phyloP scores from a whole-genome alignment of 2,329 filamentous ascomycete species.

The Talaromyces albobiverticillius region DNA sequence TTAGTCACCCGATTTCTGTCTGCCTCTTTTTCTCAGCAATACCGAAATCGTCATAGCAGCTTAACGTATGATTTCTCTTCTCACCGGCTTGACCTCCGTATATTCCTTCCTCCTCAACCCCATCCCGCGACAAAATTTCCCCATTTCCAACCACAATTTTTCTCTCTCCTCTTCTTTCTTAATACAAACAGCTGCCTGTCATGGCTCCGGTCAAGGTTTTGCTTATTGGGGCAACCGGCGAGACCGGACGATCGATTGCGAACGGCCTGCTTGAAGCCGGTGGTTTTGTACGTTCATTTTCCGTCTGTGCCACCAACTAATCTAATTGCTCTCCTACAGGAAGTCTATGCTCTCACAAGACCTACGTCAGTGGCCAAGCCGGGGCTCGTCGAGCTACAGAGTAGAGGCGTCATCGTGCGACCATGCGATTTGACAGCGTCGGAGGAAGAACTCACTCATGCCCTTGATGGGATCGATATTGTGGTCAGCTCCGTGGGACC shows the following conservation, averaged over 20 bases:
- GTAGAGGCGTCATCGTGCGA: conserved; percentile 37
- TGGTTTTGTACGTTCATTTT: conserved; percentile 18
- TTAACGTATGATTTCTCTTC: background rate
- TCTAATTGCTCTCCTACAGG: conserved; percentile 25
- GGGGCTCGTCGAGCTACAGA: conserved; percentile 30
- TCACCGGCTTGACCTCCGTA: background rate
- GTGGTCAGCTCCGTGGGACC: conserved; percentile 38
- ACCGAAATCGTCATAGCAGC: conserved; percentile 11
- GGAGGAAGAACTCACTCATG: conserved; percentile 7
- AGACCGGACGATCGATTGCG: conserved; percentile 26
- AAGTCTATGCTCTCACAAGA: conserved; percentile 43
- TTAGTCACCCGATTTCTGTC: background rate
- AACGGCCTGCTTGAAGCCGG: conserved; percentile 22
- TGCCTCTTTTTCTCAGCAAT: background rate
- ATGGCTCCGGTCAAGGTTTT: conserved; percentile 19
- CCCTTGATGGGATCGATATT: conserved; percentile 32
- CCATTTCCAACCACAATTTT: background rate
- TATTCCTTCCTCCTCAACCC: background rate
- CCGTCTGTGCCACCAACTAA: background rate
- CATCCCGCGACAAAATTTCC: background rate
- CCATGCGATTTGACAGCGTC: conserved; percentile 9
- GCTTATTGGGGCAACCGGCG: conserved; percentile 27
- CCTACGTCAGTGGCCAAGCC: conserved; percentile 43
- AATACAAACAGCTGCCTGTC: background rate
- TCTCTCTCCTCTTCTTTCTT: background rate